Evolutionary conservation across 352 stramenopile species (phyloP).

Genomic region (Pythium aquatile): DNA sequence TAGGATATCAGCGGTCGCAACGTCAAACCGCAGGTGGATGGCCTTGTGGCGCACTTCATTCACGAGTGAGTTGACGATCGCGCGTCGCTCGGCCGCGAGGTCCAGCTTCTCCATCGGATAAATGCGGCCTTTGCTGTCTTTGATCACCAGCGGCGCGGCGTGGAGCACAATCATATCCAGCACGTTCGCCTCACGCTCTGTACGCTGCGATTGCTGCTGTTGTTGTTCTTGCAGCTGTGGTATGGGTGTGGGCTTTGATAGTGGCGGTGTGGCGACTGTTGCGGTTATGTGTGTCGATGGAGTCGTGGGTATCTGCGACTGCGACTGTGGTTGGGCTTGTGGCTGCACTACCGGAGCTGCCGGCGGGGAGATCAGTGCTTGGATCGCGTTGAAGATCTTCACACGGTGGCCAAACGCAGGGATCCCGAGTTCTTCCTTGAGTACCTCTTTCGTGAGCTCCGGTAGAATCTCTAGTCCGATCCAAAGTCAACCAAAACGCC

Average conservation of each 20-base stretch:
- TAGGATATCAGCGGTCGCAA: conserved; percentile 71
- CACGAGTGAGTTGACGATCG: conserved; percentile 67
- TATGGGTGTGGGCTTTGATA: not conserved
- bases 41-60: conserved; percentile 72
- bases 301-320: conserved; percentile 4
- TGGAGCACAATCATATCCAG: conserved; percentile 78
- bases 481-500: not conserved
- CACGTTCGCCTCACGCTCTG: conserved; percentile 39
- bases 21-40: conserved; percentile 77
- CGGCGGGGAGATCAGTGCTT: conserved; percentile 28
- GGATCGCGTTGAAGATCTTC: conserved; percentile 51
- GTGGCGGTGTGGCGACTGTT: not conserved
- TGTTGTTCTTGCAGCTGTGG: not conserved
- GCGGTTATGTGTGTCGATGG: conserved; percentile 10
- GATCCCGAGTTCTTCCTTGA: conserved; percentile 62
- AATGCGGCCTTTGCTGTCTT: conserved; percentile 58
- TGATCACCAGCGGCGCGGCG: conserved; percentile 75
- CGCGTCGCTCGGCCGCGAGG: conserved; percentile 62
- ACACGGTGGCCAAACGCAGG: conserved; percentile 59
- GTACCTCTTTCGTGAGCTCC: conserved; percentile 56
- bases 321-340: not conserved
- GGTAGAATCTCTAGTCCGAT: conserved; percentile 54
- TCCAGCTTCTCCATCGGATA: conserved; percentile 85
- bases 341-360: not conserved
- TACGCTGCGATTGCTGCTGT: conserved; percentile 1